These are phyloP conservation scores for Anthostomella pinea DNA, from an alignment of 2,329 filamentous ascomycete genomes.

Conservation along the genomic window DNA sequence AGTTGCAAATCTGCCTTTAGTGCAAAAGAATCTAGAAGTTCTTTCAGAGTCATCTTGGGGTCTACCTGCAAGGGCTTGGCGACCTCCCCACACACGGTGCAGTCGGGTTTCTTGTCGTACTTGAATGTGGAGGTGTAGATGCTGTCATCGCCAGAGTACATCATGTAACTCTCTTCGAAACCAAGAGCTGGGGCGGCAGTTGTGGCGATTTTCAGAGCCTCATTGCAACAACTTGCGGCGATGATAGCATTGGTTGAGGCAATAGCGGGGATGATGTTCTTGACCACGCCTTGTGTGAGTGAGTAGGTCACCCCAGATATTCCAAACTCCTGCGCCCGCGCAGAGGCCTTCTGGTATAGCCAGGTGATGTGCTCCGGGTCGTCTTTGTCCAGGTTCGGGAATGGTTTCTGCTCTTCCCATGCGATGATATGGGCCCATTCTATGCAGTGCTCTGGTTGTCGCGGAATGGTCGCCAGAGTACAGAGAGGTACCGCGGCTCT, in stretches of 20 bases:
- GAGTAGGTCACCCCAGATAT: constrained; percentile 93
- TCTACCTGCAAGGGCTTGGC: constrained; percentile 73
- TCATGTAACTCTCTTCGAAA: constrained; percentile 89
- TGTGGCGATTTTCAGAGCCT: constrained; percentile 92
- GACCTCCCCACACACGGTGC: constrained; percentile 85
- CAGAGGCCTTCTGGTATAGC: constrained; percentile 82
- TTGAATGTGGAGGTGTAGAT: constrained; percentile 98
- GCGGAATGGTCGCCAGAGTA: constrained; percentile 92
- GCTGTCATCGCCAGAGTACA: constrained; percentile 94
- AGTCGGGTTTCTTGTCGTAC: constrained; percentile 91
- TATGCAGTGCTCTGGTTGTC: constrained; percentile 96
- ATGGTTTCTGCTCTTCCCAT: constrained; percentile 85
- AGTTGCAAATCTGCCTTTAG: constrained; percentile 85
- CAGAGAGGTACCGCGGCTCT: constrained; percentile 94
- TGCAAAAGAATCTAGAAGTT: constrained; percentile 81
- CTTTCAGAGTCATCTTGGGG: constrained; percentile 69
- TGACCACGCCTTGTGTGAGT: constrained; percentile 94
- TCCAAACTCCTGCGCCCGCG: constrained; percentile 81
- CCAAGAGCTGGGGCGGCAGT: constrained; percentile 77
- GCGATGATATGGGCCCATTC: constrained; percentile 99
- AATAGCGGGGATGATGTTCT: constrained; percentile 98
- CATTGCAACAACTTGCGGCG: constrained; percentile 92
- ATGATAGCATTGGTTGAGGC: constrained; percentile 97
- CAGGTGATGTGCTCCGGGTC: constrained; percentile 97
- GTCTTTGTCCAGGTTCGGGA: constrained; percentile 86